phyloP scores from a whole-genome alignment of 2,329 filamentous ascomycete genomes.

The Sclerotinia trifoliorum region DNA sequence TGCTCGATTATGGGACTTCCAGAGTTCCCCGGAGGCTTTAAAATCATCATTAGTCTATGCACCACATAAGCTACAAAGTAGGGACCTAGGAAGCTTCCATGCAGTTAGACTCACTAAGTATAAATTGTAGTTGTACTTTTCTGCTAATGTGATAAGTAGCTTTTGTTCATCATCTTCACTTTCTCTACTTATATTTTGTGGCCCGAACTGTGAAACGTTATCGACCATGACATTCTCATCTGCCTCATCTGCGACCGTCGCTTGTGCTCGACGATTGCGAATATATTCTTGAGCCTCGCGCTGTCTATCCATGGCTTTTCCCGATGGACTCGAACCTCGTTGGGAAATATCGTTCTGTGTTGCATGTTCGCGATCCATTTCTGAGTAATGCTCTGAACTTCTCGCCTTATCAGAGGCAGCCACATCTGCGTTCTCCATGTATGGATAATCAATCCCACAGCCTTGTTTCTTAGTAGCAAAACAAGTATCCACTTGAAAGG shows the following conservation, averaged over 20 bases:
- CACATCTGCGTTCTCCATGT: slow-evolving; percentile 23
- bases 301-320: slow-evolving; percentile 22
- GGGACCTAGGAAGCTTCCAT: background rate
- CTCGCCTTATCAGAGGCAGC: slow-evolving; percentile 21
- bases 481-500: slow-evolving; percentile 10
- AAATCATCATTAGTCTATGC: slow-evolving; percentile 7
- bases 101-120: slow-evolving; percentile 17
- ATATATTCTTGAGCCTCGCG: slow-evolving; percentile 23
- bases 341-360: slow-evolving; percentile 15
- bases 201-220: slow-evolving; percentile 18
- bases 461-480: slow-evolving; percentile 15
- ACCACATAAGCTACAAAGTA: background rate
- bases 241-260: slow-evolving; percentile 14
- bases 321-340: slow-evolving; percentile 14
- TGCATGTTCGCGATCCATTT: slow-evolving; percentile 18
- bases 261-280: slow-evolving; percentile 23
- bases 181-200: slow-evolving; percentile 20
- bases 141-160: slow-evolving; percentile 19
- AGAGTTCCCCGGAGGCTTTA: slow-evolving; percentile 13
- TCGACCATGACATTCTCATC: slow-evolving; percentile 18
- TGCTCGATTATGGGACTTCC: slow-evolving; percentile 19
- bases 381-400: slow-evolving; percentile 13
- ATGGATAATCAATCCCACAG: slow-evolving; percentile 15
- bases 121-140: slow-evolving; percentile 23
- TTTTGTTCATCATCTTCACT: slow-evolving; percentile 23